Evolutionary conservation across 257 asterid genomes (phyloP).

Genomic region (Buddleja alternifolia): DNA sequence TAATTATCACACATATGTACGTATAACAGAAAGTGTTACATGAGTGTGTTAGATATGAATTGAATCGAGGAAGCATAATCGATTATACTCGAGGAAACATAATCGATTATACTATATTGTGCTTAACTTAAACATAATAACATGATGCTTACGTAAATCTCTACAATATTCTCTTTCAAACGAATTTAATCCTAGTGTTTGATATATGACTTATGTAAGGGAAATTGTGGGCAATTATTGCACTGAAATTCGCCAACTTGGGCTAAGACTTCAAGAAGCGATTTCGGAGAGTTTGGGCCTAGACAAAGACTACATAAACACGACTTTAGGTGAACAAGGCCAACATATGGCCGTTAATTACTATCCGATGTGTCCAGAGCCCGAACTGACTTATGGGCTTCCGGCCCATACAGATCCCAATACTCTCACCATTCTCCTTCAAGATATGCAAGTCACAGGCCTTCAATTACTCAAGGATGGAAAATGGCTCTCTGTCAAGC

Average conservation of each 20-base stretch:
- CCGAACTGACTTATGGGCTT: constrained; percentile 64
- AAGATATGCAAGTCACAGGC: constrained; percentile 47
- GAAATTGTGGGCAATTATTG: constrained; percentile 65
- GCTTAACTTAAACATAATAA: too few relatives aligned
- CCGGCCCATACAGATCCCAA: constrained; percentile 67
- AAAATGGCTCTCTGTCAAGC: constrained; percentile 52
- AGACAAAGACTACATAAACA: constrained; percentile 53
- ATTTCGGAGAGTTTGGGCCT: constrained; percentile 84
- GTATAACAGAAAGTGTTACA: too few relatives aligned
- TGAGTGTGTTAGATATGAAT: too few relatives aligned
- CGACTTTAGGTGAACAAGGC: constrained; percentile 45
- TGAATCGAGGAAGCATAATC: too few relatives aligned
- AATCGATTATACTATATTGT: too few relatives aligned
- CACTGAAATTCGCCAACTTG: constrained; percentile 59
- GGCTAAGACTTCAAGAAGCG: constrained; percentile 63
- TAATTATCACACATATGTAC: too few relatives aligned
- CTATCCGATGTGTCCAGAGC: constrained; percentile 63
- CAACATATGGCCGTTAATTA: constrained; percentile 66
- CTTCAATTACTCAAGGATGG: constrained; percentile 56
- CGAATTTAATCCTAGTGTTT: neutral
- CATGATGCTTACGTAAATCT: too few relatives aligned
- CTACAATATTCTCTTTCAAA: neutral
- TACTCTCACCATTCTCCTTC: constrained; percentile 62
- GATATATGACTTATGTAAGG: constrained; percentile 35
- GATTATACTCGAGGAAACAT: too few relatives aligned